These are phyloP conservation scores for Cyathus striatus DNA, from an alignment of 768 basidiomycete species.

Conservation along the genomic window DNA sequence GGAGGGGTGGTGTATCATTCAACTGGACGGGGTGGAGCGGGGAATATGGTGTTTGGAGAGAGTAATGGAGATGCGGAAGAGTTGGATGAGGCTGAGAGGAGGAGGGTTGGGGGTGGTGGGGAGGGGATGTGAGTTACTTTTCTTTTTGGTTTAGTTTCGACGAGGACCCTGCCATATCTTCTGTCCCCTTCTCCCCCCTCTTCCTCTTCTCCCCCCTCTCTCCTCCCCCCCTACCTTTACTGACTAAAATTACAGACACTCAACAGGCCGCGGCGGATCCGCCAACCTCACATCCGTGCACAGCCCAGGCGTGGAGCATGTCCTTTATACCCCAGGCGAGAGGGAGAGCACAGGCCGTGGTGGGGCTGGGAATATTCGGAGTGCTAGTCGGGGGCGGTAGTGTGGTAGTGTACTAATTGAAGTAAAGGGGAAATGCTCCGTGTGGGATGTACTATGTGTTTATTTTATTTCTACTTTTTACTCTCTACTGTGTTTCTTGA, in stretches of 20 bases:
- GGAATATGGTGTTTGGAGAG: conserved; percentile 42
- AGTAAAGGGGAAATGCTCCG: no score
- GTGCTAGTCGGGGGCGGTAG: no score
- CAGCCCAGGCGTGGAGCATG: conserved; percentile 32
- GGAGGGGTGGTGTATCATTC: no score
- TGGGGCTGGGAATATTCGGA: conserved; percentile 52
- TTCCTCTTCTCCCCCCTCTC: neutral
- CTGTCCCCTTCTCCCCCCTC: neutral
- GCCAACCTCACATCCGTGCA: conserved; percentile 48
- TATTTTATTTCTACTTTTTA: no score
- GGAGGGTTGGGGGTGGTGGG: conserved; percentile 14
- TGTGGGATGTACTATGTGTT: no score
- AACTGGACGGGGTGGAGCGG: conserved; percentile 59
- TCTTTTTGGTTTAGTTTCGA: neutral
- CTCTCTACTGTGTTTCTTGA: no score
- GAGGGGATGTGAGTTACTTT: conserved; percentile 35
- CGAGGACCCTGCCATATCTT: neutral
- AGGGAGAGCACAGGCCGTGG: conserved; percentile 51
- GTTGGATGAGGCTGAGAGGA: conserved; percentile 18
- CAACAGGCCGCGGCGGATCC: conserved; percentile 63
- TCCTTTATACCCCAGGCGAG: conserved; percentile 15
- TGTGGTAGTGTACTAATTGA: no score
- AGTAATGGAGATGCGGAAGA: conserved; percentile 14
- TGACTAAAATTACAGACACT: conserved; percentile 38
- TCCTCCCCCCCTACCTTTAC: neutral